Conservation (phyloP, 306 rosid genomes). For the Albizia julibrissin region DNA sequence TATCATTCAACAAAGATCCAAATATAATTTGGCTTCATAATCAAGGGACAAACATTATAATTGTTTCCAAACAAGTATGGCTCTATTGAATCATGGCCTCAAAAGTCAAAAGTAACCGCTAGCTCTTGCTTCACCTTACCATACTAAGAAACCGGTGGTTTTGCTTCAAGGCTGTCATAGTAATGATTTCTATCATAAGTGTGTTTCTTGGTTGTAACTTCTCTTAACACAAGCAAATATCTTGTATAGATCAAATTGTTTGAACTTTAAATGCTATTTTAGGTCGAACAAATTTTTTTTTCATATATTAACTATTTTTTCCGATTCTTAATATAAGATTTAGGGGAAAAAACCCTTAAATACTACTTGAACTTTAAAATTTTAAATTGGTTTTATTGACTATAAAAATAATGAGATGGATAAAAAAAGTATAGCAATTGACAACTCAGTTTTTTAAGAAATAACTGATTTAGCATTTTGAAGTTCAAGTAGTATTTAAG, state of each 20-base stretch:
- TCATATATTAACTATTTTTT: neutral
- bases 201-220: neutral
- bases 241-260: constrained; percentile 13
- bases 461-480: too few species aligned
- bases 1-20: constrained; percentile 20
- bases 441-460: too few species aligned
- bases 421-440: too few species aligned
- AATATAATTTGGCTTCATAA: constrained; percentile 28
- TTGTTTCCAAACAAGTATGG: neutral
- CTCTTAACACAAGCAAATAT: neutral
- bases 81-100: neutral
- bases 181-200: constrained; percentile 25
- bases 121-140: constrained; percentile 12
- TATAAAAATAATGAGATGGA: too few species aligned
- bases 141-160: neutral
- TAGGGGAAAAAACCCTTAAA: too few species aligned
- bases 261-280: constrained; percentile 13
- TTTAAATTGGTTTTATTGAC: too few species aligned
- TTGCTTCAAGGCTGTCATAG: constrained; percentile 12
- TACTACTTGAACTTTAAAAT: too few species aligned
- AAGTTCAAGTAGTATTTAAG: too few species aligned
- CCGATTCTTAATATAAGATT: too few species aligned
- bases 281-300: neutral
- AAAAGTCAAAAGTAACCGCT: neutral
- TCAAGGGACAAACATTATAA: constrained; percentile 24